These are phyloP conservation scores for Trametes punicea DNA, from an alignment of 768 basidiomycete species.

Conservation along the genomic window DNA sequence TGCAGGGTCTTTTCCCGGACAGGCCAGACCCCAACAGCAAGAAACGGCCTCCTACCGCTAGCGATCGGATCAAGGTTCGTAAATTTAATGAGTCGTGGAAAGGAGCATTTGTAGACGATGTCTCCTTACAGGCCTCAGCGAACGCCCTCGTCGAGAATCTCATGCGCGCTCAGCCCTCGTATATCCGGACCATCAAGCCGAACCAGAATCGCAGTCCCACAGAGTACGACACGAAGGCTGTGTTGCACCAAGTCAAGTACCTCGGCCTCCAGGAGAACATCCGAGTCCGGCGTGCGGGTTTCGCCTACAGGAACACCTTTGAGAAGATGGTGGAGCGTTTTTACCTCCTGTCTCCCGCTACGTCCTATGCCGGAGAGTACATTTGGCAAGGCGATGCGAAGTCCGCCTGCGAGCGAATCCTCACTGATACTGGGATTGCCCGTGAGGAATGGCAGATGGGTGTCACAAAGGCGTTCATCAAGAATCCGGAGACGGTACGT, in stretches of 20 bases:
- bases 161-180: slow-evolving; percentile 96
- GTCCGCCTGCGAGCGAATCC: slow-evolving; percentile 88
- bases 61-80: slow-evolving; percentile 92
- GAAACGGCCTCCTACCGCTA: slow-evolving; percentile 96
- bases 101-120: neutral
- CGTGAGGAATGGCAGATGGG: slow-evolving; percentile 99
- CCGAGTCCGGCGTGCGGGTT: slow-evolving; percentile 93
- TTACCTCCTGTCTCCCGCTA: slow-evolving; percentile 90
- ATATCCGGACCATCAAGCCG: slow-evolving; percentile 99
- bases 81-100: neutral
- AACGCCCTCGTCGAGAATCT: slow-evolving; percentile 95
- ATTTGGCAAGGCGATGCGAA: slow-evolving; percentile 90
- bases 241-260: slow-evolving; percentile 99
- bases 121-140: slow-evolving; percentile 68
- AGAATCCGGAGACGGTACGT: slow-evolving; percentile 94
- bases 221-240: slow-evolving; percentile 93
- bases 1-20: slow-evolving; percentile 89
- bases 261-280: slow-evolving; percentile 98
- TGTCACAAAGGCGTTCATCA: slow-evolving; percentile 97
- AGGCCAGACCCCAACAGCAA: slow-evolving; percentile 95
- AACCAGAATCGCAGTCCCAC: slow-evolving; percentile 92
- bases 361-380: slow-evolving; percentile 98
- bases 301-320: slow-evolving; percentile 97
- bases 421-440: slow-evolving; percentile 93
- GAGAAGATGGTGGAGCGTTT: slow-evolving; percentile 99